Conservation (phyloP, 2,329 filamentous ascomycete species). For the Cylindrodendrum hubeiense region DNA sequence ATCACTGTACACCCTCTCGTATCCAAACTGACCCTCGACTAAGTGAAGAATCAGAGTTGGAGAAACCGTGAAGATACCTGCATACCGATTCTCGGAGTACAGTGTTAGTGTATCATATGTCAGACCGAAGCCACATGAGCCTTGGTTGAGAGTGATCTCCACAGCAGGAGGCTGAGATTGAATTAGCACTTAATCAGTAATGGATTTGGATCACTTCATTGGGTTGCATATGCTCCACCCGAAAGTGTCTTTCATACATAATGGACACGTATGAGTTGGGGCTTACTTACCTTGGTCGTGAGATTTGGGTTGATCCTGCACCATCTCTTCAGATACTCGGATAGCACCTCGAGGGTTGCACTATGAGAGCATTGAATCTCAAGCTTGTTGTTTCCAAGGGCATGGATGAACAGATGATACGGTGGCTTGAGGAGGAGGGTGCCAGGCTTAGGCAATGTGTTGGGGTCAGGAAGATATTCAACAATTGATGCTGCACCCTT, state of each 20-base stretch:
- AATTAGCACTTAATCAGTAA: background rate
- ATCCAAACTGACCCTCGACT: constrained; percentile 62
- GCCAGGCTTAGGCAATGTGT: constrained; percentile 59
- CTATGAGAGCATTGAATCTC: constrained; percentile 62
- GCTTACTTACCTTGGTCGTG: constrained; percentile 48
- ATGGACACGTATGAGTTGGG: no score
- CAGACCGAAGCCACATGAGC: constrained; percentile 58
- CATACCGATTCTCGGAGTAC: constrained; percentile 49
- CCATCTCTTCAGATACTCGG: constrained; percentile 62
- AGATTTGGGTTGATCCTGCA: constrained; percentile 57
- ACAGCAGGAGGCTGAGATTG: constrained; percentile 55
- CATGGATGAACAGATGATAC: constrained; percentile 59
- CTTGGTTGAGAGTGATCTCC: constrained; percentile 57
- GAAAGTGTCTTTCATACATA: no score
- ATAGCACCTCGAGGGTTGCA: constrained; percentile 58
- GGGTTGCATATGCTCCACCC: no score
- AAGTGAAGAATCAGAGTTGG: constrained; percentile 59
- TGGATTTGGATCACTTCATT: background rate
- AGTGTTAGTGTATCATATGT: constrained; percentile 59
- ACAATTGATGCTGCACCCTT: background rate
- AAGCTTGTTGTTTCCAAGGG: constrained; percentile 46
- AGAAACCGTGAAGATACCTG: constrained; percentile 50
- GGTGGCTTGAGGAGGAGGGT: constrained; percentile 61
- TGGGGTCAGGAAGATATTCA: constrained; percentile 55
- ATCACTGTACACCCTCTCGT: constrained; percentile 45